Base-by-base conservation (phyloP, 768 basidiomycete species). In the Mycena filopes region DNA sequence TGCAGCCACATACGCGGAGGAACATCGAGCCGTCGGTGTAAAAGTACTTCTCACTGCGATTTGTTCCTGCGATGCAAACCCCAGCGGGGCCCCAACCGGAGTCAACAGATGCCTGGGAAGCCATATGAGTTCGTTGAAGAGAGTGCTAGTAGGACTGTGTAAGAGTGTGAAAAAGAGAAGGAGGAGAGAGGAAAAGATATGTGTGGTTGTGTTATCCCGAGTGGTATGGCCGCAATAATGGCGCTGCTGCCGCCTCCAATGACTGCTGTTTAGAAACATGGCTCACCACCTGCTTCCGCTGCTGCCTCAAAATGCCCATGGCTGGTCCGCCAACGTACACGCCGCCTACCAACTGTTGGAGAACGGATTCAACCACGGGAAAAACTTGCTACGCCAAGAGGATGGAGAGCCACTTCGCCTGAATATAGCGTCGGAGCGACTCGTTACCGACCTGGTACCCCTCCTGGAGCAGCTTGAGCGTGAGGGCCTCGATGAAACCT, bases 361-460 rank as follows among this genome's bases (percentile, higher is more conserved):
- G 8, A 23, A 57, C 2, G 16, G 57, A 11, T 75, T 64, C 31
- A 12, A 48, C 4, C 53, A 67, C 31, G 69, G 64, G 11, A 1
- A 36, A 4, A 9, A 1, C 0, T 4, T 67, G 8, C 51, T 75
- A 40, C 46, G 9, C 11, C 59, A 63, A 25, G 69, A 72, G 16
- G 67, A 68, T 12, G 46, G 5, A n/a, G n/a, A n/a, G n/a, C n/a
- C n/a, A n/a, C 48, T 61, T 23, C 55, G 41, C 10, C 38, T 75
- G 6, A 38, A 28, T 6, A 60, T 74, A 23, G 71, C 74, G 13
- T 33, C 60, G 25, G 70, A 74, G 28, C 48, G 66, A 45, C 12
- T 68, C 56, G 15, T 50, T 3, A 45, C 57, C n/a, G 8, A 64
- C 54, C 26, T 54, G 42, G 31, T 49, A 55, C 31, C 68, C 11